Evolutionary conservation across 192 early-diverging fungal genomes (phyloP), one percentile per base, ranked within the genome.

Genomic region (Spinellus fusiger): DNA sequence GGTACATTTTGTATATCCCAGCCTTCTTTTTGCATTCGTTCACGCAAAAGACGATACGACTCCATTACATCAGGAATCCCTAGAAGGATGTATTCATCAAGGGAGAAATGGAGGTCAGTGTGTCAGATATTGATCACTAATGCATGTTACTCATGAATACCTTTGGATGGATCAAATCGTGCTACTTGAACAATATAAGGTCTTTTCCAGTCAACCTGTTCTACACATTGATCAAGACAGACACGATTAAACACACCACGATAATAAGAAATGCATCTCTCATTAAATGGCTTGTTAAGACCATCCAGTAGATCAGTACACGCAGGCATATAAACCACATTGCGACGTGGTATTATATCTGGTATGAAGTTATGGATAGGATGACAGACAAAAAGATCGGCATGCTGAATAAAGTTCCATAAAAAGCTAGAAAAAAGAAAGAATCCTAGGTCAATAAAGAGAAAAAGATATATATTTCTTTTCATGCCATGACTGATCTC

Each of bases 111-210:
- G 4, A n/a, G 7, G 12, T 27, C 49, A 13, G n/a, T 34, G 16
- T 60, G 16, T 7, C n/a, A 18, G 22, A 0, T 47, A 13, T 18
- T 10, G 13, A 32, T 16, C 22, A 56, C 2, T 4, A 18, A 25
- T 50, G 27, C 59, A 15, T 66, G 35, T 37, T 13, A 9, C 6
- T 6, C 35, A 37, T 18, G 3, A 3, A n/a, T 44, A 80, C 89
- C 91, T 75, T 93, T 93, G 52, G 83, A 81, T 12, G 91, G 91
- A 74, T 93, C 91, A 49, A 93, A 93, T 47, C 91, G 73, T 23
- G 89, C 83, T 49, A 93, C 82, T 75, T 93, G 91, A 50, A 86
- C 76, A 68, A 93, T 81, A 63, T 93, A 92, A 8, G 89, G 88
- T 18, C 91, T 73, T 38, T 76, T 62, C 40, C 69, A 68, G 20